phyloP scores from a whole-genome alignment of 768 basidiomycete species.

The Atractiella rhizophila region DNA sequence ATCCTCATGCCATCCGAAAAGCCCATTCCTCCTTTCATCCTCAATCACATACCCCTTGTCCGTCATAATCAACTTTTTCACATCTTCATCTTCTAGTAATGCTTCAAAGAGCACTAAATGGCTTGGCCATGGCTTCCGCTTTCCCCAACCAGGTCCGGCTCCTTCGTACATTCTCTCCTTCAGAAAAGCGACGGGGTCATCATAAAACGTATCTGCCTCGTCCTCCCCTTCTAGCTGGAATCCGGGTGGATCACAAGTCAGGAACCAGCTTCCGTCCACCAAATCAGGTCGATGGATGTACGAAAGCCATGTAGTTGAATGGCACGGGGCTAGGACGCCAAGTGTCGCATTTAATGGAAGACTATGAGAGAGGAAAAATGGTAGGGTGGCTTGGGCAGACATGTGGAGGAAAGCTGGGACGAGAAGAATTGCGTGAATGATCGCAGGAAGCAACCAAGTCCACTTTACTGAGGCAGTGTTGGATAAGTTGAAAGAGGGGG shows the following conservation, averaged over 20 bases:
- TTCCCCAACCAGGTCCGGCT: constrained; percentile 31
- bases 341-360: constrained; percentile 31
- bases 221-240: constrained; percentile 35
- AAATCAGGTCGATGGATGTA: constrained; percentile 52
- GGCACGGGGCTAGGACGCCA: constrained; percentile 83
- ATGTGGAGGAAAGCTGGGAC: constrained; percentile 36
- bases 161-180: constrained; percentile 35
- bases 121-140: constrained; percentile 52
- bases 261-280: constrained; percentile 36
- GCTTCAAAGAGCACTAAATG: constrained; percentile 61
- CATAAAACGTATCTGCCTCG: constrained; percentile 61
- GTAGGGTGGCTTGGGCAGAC: constrained; percentile 48
- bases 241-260: constrained; percentile 73
- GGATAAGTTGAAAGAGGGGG: constrained; percentile 24
- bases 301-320: constrained; percentile 79
- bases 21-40: constrained; percentile 33
- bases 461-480: neutral
- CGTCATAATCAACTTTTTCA: constrained; percentile 29
- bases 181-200: constrained; percentile 42
- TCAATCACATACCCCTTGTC: constrained; percentile 38
- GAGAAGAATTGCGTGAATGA: constrained; percentile 6
- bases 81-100: constrained; percentile 27
- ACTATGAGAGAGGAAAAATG: constrained; percentile 38
- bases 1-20: constrained; percentile 44
- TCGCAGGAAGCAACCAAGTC: neutral